These are phyloP conservation scores for Verticillium klebahnii DNA, from an alignment of 2,329 filamentous ascomycete genomes.

Conservation along the genomic window DNA sequence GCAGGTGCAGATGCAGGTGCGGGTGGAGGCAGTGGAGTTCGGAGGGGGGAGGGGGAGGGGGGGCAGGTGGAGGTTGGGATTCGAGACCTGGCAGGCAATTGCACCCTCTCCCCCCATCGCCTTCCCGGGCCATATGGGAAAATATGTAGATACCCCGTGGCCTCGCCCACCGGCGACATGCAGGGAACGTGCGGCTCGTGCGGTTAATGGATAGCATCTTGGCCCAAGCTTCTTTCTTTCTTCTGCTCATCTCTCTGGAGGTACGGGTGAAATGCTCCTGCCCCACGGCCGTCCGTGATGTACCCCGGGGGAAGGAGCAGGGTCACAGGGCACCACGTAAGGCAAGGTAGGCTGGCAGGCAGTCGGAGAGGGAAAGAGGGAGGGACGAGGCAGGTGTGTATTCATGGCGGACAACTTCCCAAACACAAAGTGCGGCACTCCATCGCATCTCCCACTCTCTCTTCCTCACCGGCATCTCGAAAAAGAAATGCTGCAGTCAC, in stretches of 20 bases:
- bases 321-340: not conserved
- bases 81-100: too few species aligned
- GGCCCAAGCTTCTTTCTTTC: too few species aligned
- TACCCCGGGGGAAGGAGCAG: not conserved
- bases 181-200: too few species aligned
- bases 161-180: too few species aligned
- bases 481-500: constrained; percentile 5
- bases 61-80: too few species aligned
- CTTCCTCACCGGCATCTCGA: not conserved
- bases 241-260: too few species aligned
- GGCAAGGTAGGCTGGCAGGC: not conserved
- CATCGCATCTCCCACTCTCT: not conserved
- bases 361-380: not conserved
- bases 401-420: not conserved
- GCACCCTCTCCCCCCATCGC: too few species aligned
- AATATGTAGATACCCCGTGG: too few species aligned
- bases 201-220: too few species aligned
- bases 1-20: not conserved
- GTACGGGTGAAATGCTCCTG: not conserved
- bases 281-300: not conserved
- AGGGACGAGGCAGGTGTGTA: not conserved
- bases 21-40: not conserved
- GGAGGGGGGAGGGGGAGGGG: too few species aligned
- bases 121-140: too few species aligned
- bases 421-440: not conserved